phyloP scores from a whole-genome alignment of 257 asterid genomes.

The Osmanthus fragrans region DNA sequence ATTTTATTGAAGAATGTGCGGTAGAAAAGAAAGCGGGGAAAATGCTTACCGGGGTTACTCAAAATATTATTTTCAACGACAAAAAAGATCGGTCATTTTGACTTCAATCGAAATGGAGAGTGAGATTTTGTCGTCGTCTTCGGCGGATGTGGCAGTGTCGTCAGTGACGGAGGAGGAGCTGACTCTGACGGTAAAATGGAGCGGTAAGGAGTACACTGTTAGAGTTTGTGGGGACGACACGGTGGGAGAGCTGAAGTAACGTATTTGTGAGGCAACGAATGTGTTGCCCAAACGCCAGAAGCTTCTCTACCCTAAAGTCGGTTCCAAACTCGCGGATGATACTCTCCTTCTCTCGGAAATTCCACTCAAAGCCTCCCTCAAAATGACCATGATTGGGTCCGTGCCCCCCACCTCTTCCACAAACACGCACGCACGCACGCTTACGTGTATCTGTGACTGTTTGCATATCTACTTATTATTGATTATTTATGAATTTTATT shows the following conservation, averaged over 20 bases:
- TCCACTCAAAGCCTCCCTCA: conserved; percentile 74
- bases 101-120: conserved; percentile 47
- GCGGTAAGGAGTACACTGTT: conserved; percentile 85
- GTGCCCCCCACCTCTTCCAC: background rate
- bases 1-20: too few species aligned
- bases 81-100: too few species aligned
- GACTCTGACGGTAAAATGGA: conserved; percentile 86
- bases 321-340: conserved; percentile 79
- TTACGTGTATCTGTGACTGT: background rate
- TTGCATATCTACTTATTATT: too few species aligned
- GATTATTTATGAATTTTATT: too few species aligned
- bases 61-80: too few species aligned
- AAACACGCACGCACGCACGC: background rate
- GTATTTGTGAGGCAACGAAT: conserved; percentile 75
- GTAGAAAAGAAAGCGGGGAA: too few species aligned
- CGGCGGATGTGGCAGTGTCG: conserved; percentile 43
- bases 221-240: conserved; percentile 89
- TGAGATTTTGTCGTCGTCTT: conserved; percentile 45
- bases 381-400: conserved; percentile 95
- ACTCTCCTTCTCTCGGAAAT: conserved; percentile 70
- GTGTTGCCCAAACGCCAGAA: conserved; percentile 93
- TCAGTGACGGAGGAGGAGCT: conserved; percentile 75
- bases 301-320: conserved; percentile 89
- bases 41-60: too few species aligned
- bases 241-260: conserved; percentile 81